These are phyloP conservation scores for Avicennia marina DNA, from an alignment of 257 asterid species.

Conservation along the genomic window DNA sequence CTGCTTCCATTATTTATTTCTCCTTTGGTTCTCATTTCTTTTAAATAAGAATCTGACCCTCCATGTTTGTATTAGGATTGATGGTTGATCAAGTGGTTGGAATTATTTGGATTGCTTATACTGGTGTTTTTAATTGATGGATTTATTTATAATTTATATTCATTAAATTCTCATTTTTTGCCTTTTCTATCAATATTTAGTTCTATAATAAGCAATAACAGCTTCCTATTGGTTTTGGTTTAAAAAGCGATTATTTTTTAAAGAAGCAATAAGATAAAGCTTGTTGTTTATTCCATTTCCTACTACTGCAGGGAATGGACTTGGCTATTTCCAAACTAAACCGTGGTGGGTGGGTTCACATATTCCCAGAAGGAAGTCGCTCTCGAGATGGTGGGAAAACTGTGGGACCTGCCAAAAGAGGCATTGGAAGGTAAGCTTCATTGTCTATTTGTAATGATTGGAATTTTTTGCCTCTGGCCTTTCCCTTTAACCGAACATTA, in stretches of 20 bases:
- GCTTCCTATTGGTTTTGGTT: constrained; percentile 5
- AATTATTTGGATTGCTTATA: not conserved
- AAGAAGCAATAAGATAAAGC: not conserved
- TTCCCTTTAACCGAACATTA: not conserved
- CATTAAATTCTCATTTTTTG: not conserved
- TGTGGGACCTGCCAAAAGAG: constrained; percentile 71
- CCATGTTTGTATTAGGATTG: not conserved
- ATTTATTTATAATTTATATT: not conserved
- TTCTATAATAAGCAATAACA: not conserved
- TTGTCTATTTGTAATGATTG: not conserved
- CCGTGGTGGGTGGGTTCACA: constrained; percentile 93
- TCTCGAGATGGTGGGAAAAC: constrained; percentile 91
- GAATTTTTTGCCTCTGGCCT: not conserved
- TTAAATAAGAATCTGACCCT: not conserved
- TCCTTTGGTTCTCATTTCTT: not conserved
- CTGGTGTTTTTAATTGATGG: not conserved
- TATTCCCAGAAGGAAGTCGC: constrained; percentile 94
- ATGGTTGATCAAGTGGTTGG: constrained; percentile 1
- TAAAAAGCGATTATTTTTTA: not conserved
- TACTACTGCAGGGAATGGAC: constrained; percentile 73
- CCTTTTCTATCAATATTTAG: not conserved
- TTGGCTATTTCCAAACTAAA: constrained; percentile 84
- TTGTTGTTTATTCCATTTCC: constrained; percentile 14
- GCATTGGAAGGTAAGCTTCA: constrained; percentile 64
- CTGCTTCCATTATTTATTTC: not conserved